Evolutionary conservation across 2,329 filamentous ascomycete genomes (phyloP).

Genomic region (Polychaeton citri): DNA sequence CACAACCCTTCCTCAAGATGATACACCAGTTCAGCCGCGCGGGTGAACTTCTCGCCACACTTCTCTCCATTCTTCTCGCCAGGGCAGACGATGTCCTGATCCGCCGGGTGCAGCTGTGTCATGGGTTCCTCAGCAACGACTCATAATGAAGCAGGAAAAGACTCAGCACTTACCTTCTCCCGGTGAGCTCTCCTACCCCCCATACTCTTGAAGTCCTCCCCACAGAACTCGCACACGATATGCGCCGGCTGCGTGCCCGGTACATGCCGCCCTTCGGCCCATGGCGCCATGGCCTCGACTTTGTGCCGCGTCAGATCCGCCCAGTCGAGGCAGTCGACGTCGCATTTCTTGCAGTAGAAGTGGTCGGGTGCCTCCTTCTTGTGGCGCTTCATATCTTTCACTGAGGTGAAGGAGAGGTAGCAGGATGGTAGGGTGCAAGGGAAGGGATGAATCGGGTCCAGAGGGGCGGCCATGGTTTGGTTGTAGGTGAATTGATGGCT

Average conservation of each 20-base stretch:
- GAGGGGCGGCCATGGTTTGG: no score
- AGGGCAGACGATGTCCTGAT: conserved; percentile 38
- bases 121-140: no score
- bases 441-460: no score
- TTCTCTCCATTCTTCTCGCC: conserved; percentile 33
- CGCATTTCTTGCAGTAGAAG: conserved; percentile 32
- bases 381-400: conserved; percentile 36
- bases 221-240: conserved; percentile 44
- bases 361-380: conserved; percentile 33
- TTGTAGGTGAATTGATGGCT: no score
- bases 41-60: conserved; percentile 35
- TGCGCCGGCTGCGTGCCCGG: conserved; percentile 21
- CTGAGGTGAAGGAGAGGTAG: conserved; percentile 26
- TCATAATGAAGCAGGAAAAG: no score
- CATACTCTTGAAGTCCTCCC: conserved; percentile 40
- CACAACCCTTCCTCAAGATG: conserved; percentile 45
- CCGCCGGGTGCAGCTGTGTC: conserved; percentile 35
- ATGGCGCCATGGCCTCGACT: conserved; percentile 20
- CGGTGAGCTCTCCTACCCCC: conserved; percentile 40
- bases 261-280: conserved; percentile 3
- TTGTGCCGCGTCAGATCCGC: conserved; percentile 20
- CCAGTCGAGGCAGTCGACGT: conserved; percentile 23
- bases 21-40: conserved; percentile 35
- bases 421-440: neutral
- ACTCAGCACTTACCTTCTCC: no score